Conservation (phyloP, 1,284 basidiomycete genomes). For the Rhizoctonia solani region DNA sequence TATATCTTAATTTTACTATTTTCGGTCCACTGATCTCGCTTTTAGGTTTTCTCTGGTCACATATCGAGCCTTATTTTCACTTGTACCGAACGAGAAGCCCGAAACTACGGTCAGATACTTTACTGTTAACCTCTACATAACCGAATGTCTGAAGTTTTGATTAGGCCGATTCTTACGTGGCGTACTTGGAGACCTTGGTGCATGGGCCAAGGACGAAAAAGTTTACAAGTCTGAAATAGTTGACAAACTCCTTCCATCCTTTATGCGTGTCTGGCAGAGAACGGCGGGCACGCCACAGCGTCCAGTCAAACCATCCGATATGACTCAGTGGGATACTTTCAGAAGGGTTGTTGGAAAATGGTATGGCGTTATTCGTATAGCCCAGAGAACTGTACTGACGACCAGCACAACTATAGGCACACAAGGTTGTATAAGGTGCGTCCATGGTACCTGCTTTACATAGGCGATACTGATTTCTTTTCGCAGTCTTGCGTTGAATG, state of each 20-base stretch:
- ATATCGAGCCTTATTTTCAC: constrained; percentile 86
- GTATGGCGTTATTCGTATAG: constrained; percentile 64
- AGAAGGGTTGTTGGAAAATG: constrained; percentile 77
- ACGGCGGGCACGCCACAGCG: background rate
- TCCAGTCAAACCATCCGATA: constrained; percentile 48
- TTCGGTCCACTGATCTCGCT: constrained; percentile 41
- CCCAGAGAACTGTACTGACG: background rate
- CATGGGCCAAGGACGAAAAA: constrained; percentile 76
- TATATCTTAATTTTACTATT: constrained; percentile 39
- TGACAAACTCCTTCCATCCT: constrained; percentile 46
- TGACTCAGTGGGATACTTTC: constrained; percentile 59
- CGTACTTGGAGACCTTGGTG: constrained; percentile 72
- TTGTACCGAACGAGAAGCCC: constrained; percentile 94
- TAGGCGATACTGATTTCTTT: constrained; percentile 37
- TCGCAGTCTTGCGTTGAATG: constrained; percentile 41
- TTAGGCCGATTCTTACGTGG: constrained; percentile 83
- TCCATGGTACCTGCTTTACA: background rate
- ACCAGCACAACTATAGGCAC: constrained; percentile 13
- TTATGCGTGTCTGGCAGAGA: constrained; percentile 23
- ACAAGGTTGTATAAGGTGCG: constrained; percentile 41
- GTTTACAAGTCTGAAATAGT: constrained; percentile 68
- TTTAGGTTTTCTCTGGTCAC: constrained; percentile 78
- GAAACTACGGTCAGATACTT: constrained; percentile 79
- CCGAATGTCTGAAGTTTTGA: background rate
- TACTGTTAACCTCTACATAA: background rate